Base-by-base conservation (phyloP, 1,139 yeast genomes). In the Hansenula sp. region DNA sequence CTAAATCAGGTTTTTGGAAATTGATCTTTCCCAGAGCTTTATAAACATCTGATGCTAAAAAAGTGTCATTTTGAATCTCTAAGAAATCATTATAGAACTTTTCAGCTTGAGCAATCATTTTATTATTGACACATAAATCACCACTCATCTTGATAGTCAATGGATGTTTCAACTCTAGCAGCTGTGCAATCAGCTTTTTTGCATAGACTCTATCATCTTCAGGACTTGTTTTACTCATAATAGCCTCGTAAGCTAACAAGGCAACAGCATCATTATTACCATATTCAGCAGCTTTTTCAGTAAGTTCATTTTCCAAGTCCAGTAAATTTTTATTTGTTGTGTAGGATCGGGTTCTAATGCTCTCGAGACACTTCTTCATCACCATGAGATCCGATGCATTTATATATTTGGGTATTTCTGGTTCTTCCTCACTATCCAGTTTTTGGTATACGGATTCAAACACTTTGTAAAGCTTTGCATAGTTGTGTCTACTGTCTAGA, bases 241-340 rank as follows among this genome's bases (percentile, higher is more conserved):
- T 57, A 0, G 82, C 79, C 47, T 71, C 84, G 64, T 72, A 88
- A 31, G 88, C 77, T 19, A 89, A 61, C 14, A 86, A 65, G 1
- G 92, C 69, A 22, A 89, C 77, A 1, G 96, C 96, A 60, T 88
- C 88, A 47, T 79, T 75, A 54, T 84, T 77, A 1, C 96, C 96
- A 53, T 79, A 53, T 53, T 86, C 95, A 0, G 96, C 96, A 9
- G 96, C 89, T 43, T 75, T 75, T 50, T 87, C 95, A 11, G 88
- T 74, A 33, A 88, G 61, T 47, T 77, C 82, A 47, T 80, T 75
- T 56, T 88, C 96, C 22, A 88, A 61, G 10, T 64, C 73, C 3
- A 82, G 65, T 35, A 83, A 59, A 51, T 79, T 64, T 40, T 58
- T 71, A 51, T 83, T 78, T 16, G 75, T 68, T 2, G 81, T 65